Base-by-base conservation (phyloP, 495 filamentous ascomycete genomes). In the Arthonia radiata region DNA sequence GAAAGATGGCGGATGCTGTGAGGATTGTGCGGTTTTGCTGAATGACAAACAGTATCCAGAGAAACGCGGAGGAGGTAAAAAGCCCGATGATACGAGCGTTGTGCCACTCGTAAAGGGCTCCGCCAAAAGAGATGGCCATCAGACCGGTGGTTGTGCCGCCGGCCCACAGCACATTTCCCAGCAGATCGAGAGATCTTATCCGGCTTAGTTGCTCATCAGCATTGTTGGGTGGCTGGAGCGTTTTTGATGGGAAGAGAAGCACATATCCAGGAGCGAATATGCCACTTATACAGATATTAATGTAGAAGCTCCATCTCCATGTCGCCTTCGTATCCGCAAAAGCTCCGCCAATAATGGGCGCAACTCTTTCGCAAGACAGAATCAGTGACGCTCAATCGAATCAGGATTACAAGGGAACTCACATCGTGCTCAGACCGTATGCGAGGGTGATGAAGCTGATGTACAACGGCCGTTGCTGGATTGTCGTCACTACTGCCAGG, bases 281-380 rank as follows among this genome's bases (percentile, higher is more conserved):
- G 4, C 35, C 69, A 7, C 56, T 62, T 13, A 76, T 43, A 19
- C 49, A 40, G 10, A 77, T 52, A 33, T 75, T 78, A 42, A 81
- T 65, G 45, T 74, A 81, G 39, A 79, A 79, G 13, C 63, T 63
- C 69, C 64, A 71, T 5, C 67, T 37, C 64, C 64, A 71, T 1
- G 48, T 56, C 11, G 56, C 18, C 18, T 55, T n/a, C 26, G 18
- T 4, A 27, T 59, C 52, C 13, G 54, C 49, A 34, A 79, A 76
- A 3, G 57, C 59, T 15, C 67, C 70, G 3, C 70, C 69, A 24
- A 76, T 46, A 31, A 72, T 41, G 7, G 67, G 70, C 0, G 67
- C 40, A 0, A 63, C 49, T 0, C 27, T 17, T 25, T 6, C 9
- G 9, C 26, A 13, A 12, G n/a, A 16, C 19, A 17, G 5, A 10